phyloP scores from a whole-genome alignment of 106 monocot genomes.

The Allium fistulosum region DNA sequence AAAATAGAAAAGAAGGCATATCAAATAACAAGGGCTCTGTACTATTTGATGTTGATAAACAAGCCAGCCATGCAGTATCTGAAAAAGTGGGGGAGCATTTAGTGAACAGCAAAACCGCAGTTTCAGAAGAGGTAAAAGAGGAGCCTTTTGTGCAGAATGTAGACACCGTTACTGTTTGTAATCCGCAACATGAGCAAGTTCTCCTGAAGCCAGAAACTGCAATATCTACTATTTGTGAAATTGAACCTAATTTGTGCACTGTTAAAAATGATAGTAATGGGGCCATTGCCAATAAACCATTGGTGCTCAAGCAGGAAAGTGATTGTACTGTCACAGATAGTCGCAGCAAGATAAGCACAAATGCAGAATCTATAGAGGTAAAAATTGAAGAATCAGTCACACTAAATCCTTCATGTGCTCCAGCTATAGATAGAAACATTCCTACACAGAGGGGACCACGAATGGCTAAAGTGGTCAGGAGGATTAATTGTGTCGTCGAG shows the following conservation, averaged over 20 bases:
- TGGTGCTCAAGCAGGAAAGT: slow-evolving; percentile 17
- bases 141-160: slow-evolving; percentile 9
- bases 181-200: slow-evolving; percentile 21
- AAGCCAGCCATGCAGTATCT: slow-evolving; percentile 6
- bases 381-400: slow-evolving; percentile 15
- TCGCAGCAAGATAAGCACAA: slow-evolving; percentile 6
- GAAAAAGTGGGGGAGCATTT: too few species aligned
- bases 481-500: slow-evolving; percentile 57
- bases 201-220: slow-evolving; percentile 26
- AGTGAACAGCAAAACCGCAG: too few species aligned
- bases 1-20: neutral
- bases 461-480: slow-evolving; percentile 59
- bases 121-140: slow-evolving; percentile 10
- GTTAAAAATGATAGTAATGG: neutral
- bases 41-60: slow-evolving; percentile 11
- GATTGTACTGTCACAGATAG: neutral
- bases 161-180: slow-evolving; percentile 18
- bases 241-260: slow-evolving; percentile 11
- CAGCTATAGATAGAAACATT: slow-evolving; percentile 19
- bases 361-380: slow-evolving; percentile 13
- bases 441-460: slow-evolving; percentile 54
- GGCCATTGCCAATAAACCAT: slow-evolving; percentile 7
- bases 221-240: slow-evolving; percentile 27
- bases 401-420: slow-evolving; percentile 15
- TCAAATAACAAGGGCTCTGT: slow-evolving; percentile 5